A percentile compares a stretch with the other conserved stretches of the same genome.
These are phyloP conservation scores for Gnaphalium uliginosum DNA, from an alignment of 129 eudicot genomes.

Conservation along the genomic window DNA sequence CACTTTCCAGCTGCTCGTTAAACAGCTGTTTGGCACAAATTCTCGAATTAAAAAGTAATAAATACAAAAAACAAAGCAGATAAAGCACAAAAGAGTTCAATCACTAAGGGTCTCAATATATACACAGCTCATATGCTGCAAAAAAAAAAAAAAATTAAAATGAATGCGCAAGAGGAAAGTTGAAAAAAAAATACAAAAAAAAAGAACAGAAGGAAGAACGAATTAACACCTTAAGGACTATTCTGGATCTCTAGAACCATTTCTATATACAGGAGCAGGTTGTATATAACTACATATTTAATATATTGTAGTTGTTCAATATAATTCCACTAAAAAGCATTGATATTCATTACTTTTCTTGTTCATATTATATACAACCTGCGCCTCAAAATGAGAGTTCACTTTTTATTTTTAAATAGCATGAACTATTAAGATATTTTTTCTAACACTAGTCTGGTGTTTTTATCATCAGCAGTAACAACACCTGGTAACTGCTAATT, in stretches of 20 bases:
- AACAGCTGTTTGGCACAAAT: slow-evolving; percentile 57
- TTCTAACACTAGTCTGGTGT: background rate
- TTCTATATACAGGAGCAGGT: background rate
- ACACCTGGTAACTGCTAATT: background rate
- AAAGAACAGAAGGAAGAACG: background rate
- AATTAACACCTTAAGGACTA: background rate
- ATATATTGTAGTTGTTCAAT: background rate
- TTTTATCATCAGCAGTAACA: background rate
- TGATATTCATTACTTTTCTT: background rate
- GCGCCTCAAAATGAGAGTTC: background rate
- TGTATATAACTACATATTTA: background rate
- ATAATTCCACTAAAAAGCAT: background rate
- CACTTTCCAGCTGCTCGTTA: slow-evolving; percentile 91
- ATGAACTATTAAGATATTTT: background rate
- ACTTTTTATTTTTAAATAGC: background rate
- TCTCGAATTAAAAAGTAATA: background rate
- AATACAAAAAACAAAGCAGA: slow-evolving; percentile 21
- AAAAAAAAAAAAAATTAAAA: background rate
- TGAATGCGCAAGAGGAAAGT: background rate
- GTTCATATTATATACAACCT: background rate
- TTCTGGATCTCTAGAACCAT: background rate
- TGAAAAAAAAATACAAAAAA: too few species aligned
- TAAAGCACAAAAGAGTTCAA: background rate
- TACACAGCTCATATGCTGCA: slow-evolving; percentile 6
- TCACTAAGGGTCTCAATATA: background rate